Conservation (phyloP, 116 monocot genomes). For the Zostera marina region DNA sequence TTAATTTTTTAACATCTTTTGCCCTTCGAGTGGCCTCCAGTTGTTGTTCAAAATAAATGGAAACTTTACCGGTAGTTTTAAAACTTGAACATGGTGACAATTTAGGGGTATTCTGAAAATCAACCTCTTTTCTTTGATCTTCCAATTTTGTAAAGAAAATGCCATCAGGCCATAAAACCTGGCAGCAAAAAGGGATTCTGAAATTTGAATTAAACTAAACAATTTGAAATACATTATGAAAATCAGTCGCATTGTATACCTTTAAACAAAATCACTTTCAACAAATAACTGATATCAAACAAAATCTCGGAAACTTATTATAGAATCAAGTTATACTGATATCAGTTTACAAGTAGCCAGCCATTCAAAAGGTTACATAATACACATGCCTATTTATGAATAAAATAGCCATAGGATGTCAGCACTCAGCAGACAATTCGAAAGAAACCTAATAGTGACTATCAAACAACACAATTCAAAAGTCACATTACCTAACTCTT, state of each 20-base stretch:
- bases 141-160: constrained; percentile 73
- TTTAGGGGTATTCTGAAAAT: constrained; percentile 7
- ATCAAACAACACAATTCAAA: no score
- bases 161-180: constrained; percentile 94
- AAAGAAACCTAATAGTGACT: no score
- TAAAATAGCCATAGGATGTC: no score
- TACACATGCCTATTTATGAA: no score
- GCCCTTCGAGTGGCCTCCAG: constrained; percentile 88
- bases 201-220: neutral
- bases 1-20: constrained; percentile 74
- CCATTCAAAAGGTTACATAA: neutral
- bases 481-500: no score
- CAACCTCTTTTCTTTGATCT: constrained; percentile 16
- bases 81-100: constrained; percentile 3
- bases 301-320: neutral
- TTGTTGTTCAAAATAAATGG: constrained; percentile 55
- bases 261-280: neutral
- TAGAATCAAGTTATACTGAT: neutral
- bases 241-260: neutral
- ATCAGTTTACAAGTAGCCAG: no score
- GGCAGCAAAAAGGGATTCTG: constrained; percentile 2
- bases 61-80: constrained; percentile 11
- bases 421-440: no score
- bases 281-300: neutral
- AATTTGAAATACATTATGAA: neutral